Evolutionary conservation across 2,329 filamentous ascomycete species (phyloP), one percentile per base, ranked within the genome.

Genomic region (Calonectria leucothoes): DNA sequence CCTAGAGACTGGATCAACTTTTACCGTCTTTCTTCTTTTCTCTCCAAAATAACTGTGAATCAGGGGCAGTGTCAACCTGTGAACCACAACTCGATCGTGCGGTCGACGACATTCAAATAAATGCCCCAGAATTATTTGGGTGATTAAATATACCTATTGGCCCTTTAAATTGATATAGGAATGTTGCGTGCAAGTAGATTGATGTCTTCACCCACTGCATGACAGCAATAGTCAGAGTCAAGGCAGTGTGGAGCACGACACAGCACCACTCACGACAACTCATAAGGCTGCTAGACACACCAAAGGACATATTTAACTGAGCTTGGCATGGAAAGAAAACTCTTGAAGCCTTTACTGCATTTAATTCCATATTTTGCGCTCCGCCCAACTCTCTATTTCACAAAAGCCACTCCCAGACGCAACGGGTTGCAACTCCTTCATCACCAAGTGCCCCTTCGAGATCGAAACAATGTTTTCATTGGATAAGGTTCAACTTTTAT

Each of bases 301-400:
- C 17, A 33, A 29, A 4, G 33, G 7, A 33, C 29, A 33, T 20
- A 20, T 55, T 33, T 55, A 45, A 11, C 8, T 11, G 42, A 2
- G 20, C 7, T 12, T 23, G 7, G 11, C 2, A 12, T 45, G 23
- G 1, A 23, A n/a, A 23, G 8, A 45, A 11, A 1, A 12, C 6
- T 12, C 0, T 23, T 23, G 8, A 3, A 6, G 2, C 2, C 12
- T 45, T 23, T 5, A 4, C 10, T 11, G 0, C 33, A n/a, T 33
- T 33, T 1, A 11, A 33, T 33, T 45, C 12, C n/a, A 6, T 10
- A 4, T 23, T 23, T 12, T 12, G 10, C n/a, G 14, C 42, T 23
- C 23, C 5, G 12, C 23, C 23, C 10, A 23, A 45, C 33, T 23
- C 2, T 61, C 6, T 5, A 2, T 7, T 37, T 29, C 14, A 27